Percentiles rank a stretch among this genome's conserved stretches.
phyloP scores from a whole-genome alignment of 768 basidiomycete genomes.

The Gymnopilus junonius region DNA sequence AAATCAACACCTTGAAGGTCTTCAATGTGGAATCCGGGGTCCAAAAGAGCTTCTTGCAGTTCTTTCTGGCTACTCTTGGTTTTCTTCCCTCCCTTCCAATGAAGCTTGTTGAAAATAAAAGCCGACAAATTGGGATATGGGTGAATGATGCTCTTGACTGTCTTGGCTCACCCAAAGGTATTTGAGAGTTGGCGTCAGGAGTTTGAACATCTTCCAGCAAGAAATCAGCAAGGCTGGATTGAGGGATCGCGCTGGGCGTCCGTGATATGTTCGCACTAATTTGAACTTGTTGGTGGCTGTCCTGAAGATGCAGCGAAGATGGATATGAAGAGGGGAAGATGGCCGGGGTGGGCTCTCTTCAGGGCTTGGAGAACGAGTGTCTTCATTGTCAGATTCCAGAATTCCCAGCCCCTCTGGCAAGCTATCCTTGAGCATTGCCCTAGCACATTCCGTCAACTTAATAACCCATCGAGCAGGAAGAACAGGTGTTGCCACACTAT shows the following conservation, averaged over 20 bases:
- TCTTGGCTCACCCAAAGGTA: neutral
- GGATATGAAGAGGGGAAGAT: slow-evolving; percentile 12
- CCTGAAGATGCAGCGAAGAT: slow-evolving; percentile 17
- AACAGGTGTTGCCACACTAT: neutral
- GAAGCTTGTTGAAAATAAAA: slow-evolving; percentile 26
- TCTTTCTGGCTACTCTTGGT: slow-evolving; percentile 14
- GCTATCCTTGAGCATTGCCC: slow-evolving; percentile 19
- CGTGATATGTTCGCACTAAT: slow-evolving; percentile 20
- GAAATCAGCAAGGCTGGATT: slow-evolving; percentile 12
- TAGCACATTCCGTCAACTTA: slow-evolving; percentile 15
- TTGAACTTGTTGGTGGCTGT: slow-evolving; percentile 25
- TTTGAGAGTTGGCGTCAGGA: neutral
- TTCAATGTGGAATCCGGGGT: slow-evolving; percentile 13
- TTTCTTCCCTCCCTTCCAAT: slow-evolving; percentile 22
- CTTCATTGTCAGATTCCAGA: slow-evolving; percentile 7
- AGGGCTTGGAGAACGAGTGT: neutral
- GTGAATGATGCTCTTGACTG: slow-evolving; percentile 20
- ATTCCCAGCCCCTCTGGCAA: slow-evolving; percentile 21
- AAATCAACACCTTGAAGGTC: slow-evolving; percentile 27
- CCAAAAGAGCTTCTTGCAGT: slow-evolving; percentile 15
- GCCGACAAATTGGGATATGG: slow-evolving; percentile 28
- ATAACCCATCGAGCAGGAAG: slow-evolving; percentile 16
- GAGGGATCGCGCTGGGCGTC: slow-evolving; percentile 13
- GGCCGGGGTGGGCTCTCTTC: neutral
- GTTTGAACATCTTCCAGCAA: slow-evolving; percentile 2